Evolutionary conservation across 345 rosid genomes (phyloP), one percentile per base, ranked within the genome.

Genomic region (Linum usitatissimum): DNA sequence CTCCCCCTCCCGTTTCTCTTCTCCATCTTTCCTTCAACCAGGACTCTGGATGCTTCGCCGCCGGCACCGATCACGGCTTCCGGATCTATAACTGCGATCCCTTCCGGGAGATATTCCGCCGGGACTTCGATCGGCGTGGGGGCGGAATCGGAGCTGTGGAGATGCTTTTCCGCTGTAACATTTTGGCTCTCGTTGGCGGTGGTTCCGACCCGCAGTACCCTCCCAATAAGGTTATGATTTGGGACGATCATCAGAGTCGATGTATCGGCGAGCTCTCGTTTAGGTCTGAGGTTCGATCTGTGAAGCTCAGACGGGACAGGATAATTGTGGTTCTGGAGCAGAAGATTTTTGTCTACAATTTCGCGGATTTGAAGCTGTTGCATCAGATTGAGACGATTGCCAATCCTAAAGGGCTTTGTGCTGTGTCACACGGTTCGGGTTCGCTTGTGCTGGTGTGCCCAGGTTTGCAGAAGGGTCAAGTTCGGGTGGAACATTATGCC

Each of bases 111-210:
- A 84, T 86, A 28, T 90, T 90, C 75, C 87, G 96, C 66, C 90
- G 97, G 4, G 96, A 93, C 66, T 86, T 94, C 59, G 96, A 81
- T 40, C 78, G 84, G n/a, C 62, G 68, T 20, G 86, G 84, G 6
- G 81, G 87, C 38, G 97, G 97, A 12, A 74, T 93, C 40, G 88
- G 87, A 1, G 85, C 80, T 4, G 88, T 86, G 2, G 93, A 86
- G 73, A 93, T 93, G 99, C 87, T 87, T 21, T 93, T 90, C 70
- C 79, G 96, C 55, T 94, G 95, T 71, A 90, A 88, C 64, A 86
- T 94, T 55, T 69, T 94, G n/a, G 96, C 99, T 3, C 80, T 94
- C 5, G 92, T 90, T 2, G 99, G 96, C 18, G 96, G 97, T 6
- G 99, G 98, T 15, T 73, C 87, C n/a, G 81, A 81, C 60, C 96